Evolutionary conservation across 768 basidiomycete species (phyloP).

Genomic region (Lactarius sanguifluus): DNA sequence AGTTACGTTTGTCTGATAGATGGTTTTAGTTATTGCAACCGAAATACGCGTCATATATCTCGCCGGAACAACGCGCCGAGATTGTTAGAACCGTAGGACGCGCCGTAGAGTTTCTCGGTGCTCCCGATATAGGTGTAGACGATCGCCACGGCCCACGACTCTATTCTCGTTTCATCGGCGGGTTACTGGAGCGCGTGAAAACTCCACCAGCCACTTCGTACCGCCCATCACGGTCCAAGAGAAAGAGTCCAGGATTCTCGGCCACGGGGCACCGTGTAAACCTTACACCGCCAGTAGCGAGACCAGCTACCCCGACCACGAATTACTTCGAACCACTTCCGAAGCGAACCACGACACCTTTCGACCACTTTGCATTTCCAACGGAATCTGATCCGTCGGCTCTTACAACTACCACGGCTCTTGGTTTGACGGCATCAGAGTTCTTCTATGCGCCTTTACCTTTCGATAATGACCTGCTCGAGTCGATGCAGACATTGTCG

Average conservation of each 20-base stretch:
- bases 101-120: constrained; percentile 33
- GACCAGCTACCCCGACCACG: background rate
- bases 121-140: constrained; percentile 36
- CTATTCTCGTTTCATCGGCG: constrained; percentile 36
- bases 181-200: constrained; percentile 31
- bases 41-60: constrained; percentile 33
- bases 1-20: background rate
- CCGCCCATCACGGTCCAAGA: constrained; percentile 13
- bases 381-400: constrained; percentile 4
- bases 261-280: background rate
- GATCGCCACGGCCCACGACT: constrained; percentile 37
- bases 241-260: background rate
- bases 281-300: background rate
- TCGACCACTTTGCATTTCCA: constrained; percentile 26
- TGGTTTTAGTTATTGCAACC: constrained; percentile 33
- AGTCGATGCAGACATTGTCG: constrained; percentile 28
- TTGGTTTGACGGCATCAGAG: constrained; percentile 25
- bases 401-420: background rate
- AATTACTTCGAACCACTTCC: constrained; percentile 29
- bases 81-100: constrained; percentile 32
- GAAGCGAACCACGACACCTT: constrained; percentile 16
- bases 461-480: constrained; percentile 26
- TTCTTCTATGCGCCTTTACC: constrained; percentile 29
- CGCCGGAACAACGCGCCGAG: constrained; percentile 31
- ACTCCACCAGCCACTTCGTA: background rate